Evolutionary conservation across 208 protist genomes (phyloP).

Genomic region (Angomonas ambiguus): DNA sequence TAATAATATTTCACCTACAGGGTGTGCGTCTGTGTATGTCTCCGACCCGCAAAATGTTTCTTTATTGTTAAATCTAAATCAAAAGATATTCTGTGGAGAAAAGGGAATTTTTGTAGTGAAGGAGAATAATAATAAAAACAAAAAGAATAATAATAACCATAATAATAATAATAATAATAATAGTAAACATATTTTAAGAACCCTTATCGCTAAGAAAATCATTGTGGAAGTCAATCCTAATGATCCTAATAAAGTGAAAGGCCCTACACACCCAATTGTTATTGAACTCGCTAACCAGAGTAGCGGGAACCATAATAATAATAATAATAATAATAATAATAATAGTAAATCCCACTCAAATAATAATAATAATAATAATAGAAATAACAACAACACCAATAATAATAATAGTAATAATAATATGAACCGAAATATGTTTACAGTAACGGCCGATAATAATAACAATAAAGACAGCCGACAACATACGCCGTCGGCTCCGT

Average conservation of each 20-base stretch:
- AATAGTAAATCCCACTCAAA: background rate
- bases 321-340: constrained; percentile 1
- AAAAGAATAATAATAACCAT: background rate
- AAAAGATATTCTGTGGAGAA: constrained; percentile 69
- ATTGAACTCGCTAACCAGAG: constrained; percentile 68
- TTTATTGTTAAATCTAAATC: constrained; percentile 56
- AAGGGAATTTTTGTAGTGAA: constrained; percentile 31
- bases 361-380: constrained; percentile 3
- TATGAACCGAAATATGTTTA: background rate
- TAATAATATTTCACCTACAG: constrained; percentile 46
- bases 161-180: constrained; percentile 2
- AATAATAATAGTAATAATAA: background rate
- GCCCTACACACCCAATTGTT: constrained; percentile 71
- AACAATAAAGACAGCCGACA: too few species aligned
- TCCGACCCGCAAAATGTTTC: constrained; percentile 38
- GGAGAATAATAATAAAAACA: background rate
- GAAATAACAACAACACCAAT: constrained; percentile 4
- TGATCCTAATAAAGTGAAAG: constrained; percentile 37
- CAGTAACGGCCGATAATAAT: too few species aligned
- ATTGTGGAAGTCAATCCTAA: constrained; percentile 39
- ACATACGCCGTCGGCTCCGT: background rate
- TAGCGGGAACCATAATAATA: background rate
- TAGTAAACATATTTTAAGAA: constrained; percentile 19
- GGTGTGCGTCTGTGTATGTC: constrained; percentile 77
- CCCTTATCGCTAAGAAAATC: constrained; percentile 37